Evolutionary conservation across 108 stramenopile species (phyloP), one percentile per base, ranked within the genome.

Genomic region (Pinguiococcus pyrenoidosus): DNA sequence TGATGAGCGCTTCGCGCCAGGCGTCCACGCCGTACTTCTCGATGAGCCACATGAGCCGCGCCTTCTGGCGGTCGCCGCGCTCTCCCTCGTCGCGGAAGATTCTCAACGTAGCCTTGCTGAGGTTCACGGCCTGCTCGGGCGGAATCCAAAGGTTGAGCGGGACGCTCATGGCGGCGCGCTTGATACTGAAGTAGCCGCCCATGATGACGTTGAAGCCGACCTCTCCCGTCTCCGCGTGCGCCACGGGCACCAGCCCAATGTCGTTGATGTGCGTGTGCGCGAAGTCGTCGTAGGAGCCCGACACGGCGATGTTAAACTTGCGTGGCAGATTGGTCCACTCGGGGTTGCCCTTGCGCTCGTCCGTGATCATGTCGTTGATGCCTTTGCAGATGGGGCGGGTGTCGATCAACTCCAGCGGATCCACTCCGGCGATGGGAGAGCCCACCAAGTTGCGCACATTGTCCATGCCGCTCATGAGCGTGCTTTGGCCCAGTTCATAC

Each of bases 221-320:
- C 53, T 34, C 77, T 18, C 85, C 84, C 5, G 84, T 82, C n/a
- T 69, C 64, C 13, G 72, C 73, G 56, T 87, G 77, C 10, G 53
- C 36, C 32, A 54, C 50, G 2, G 83, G 80, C 47, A 72, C 65
- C 22, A 88, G 66, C 27, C 89, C 89, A 54, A 92, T 64, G 61
- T 92, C 89, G 55, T 92, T 92, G 70, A 92, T 86, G 70, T 85
- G 80, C 5, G 85, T 87, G 73, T 92, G 89, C 14, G 86, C 75
- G 49, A 72, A 88, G 63, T 92, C 89, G 62, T 87, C 86, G 8
- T 84, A 66, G 26, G 75, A 68, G 32, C 89, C 89, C n/a, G 75
- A 73, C 14, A 91, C 65, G 39, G 86, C 89, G 61, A 92, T 78
- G 61, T 92, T 92, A 71, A 92, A 83, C 64, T 92, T 92, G 24